Evolutionary conservation across 2,329 filamentous ascomycete genomes (phyloP).

Genomic region (Gnomoniopsis sp.): DNA sequence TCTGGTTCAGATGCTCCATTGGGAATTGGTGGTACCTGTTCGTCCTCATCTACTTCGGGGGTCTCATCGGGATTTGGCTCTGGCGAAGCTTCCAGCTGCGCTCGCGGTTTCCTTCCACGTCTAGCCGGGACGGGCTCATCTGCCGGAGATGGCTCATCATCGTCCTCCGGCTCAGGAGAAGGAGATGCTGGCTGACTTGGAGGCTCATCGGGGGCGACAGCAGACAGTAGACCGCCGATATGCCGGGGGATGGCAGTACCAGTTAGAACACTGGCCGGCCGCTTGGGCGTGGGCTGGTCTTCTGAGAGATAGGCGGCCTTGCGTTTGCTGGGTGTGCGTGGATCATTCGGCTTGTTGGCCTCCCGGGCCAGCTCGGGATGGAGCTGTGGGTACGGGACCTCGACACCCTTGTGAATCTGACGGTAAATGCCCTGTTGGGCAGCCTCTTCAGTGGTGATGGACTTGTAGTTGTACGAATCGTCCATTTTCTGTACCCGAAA

Average conservation of each 20-base stretch:
- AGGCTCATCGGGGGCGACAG: conserved; percentile 27
- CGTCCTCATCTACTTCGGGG: conserved; percentile 13
- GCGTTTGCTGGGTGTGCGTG: conserved; percentile 40
- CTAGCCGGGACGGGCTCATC: conserved; percentile 12
- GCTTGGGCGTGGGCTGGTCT: conserved; percentile 48
- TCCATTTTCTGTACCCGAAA: conserved; percentile 27
- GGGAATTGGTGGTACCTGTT: conserved; percentile 28
- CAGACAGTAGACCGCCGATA: conserved; percentile 36
- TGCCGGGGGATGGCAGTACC: conserved; percentile 35
- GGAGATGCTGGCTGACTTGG: conserved; percentile 22
- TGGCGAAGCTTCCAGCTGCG: neutral
- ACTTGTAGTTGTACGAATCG: conserved; percentile 42
- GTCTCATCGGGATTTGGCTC: conserved; percentile 11
- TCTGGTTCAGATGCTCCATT: conserved; percentile 45
- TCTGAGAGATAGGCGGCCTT: conserved; percentile 49
- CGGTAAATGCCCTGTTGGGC: conserved; percentile 41
- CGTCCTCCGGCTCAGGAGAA: conserved; percentile 22
- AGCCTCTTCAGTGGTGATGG: conserved; percentile 41
- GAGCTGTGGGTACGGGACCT: conserved; percentile 39
- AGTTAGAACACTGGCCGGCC: conserved; percentile 27
- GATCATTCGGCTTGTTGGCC: conserved; percentile 16
- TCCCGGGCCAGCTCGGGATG: conserved; percentile 35
- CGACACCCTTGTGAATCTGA: conserved; percentile 35
- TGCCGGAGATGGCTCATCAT: conserved; percentile 16
- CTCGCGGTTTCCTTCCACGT: conserved; percentile 15